Base-by-base conservation (phyloP, 2,329 filamentous ascomycete genomes). In the Aspergillus sp. region DNA sequence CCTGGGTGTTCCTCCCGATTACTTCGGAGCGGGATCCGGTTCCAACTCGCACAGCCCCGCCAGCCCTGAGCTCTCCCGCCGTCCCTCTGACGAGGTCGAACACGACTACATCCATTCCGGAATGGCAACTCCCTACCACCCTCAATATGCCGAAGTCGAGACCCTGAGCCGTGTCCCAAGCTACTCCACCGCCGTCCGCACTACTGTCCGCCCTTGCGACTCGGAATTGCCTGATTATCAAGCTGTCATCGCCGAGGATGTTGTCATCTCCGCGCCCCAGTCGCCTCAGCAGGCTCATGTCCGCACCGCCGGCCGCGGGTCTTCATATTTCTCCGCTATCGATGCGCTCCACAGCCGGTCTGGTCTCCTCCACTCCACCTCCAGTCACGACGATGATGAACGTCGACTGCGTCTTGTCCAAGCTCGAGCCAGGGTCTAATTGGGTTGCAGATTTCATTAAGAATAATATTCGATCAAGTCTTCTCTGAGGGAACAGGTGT, bases 121-220 rank as follows among this genome's bases (percentile, higher is more conserved):
- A 25, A 71, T 76, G 68, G 74, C 73, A 5, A 80, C 77, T 1
- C 78, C 77, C 8, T 71, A 71, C 62, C 73, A 75, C 50, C 73
- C 73, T 11, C 77, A 79, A 61, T 81, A 82, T 51, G 78, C 82
- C 17, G 86, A 90, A 63, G 77, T 91, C 65, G 83, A 84, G 51
- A 84, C 87, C 64, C 78, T 92, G 44, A 89, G 83, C 72, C 89
- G 89, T 65, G 90, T 93, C 2, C 90, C 90, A 1, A 92, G 90
- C 59, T 93, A 93, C 72, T 84, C 84, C 15, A 92, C 90, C 1
- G 90, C 90, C 0, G 85, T 92, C 25, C 86, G 85, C 64, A 85
- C 87, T 0, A 85, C 87, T 5, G 84, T 86, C 15, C 82, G 84
- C 36, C 80, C 81, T 6, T 81, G 82, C 21, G 80, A 81, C 32